phyloP scores from a whole-genome alignment of 2,329 filamentous ascomycete species.

The Aspergillus jensenii region DNA sequence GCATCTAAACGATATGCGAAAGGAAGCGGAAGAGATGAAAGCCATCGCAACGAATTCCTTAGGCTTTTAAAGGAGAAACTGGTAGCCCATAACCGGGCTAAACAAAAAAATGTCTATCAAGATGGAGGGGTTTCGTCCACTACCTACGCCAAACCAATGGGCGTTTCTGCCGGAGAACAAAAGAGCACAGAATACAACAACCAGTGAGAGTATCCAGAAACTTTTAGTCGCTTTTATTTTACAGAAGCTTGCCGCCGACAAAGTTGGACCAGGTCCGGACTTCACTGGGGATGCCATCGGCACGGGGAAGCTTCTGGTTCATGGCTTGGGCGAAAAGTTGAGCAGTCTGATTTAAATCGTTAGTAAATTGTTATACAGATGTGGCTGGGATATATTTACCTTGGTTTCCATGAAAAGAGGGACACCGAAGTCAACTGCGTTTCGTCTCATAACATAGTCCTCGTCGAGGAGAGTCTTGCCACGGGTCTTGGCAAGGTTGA shows the following conservation, averaged over 20 bases:
- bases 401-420: slow-evolving; percentile 98
- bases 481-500: slow-evolving; percentile 84
- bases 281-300: slow-evolving; percentile 84
- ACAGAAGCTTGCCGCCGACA: slow-evolving; percentile 66
- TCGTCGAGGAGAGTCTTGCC: slow-evolving; percentile 84
- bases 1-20: slow-evolving; percentile 14
- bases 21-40: slow-evolving; percentile 9
- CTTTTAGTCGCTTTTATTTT: slow-evolving; percentile 26
- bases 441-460: slow-evolving; percentile 97
- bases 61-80: slow-evolving; percentile 11
- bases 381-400: slow-evolving; percentile 55
- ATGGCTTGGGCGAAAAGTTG: slow-evolving; percentile 96
- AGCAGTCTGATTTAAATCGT: slow-evolving; percentile 66
- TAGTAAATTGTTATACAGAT: slow-evolving; percentile 16
- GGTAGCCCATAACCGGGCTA: slow-evolving; percentile 15
- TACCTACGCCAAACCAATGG: slow-evolving; percentile 28
- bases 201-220: slow-evolving; percentile 20
- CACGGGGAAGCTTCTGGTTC: slow-evolving; percentile 88
- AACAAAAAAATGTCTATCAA: slow-evolving; percentile 34
- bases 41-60: slow-evolving; percentile 10
- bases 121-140: slow-evolving; percentile 24
- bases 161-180: slow-evolving; percentile 19
- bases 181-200: slow-evolving; percentile 16
- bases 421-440: slow-evolving; percentile 97
- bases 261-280: slow-evolving; percentile 96